phyloP scores from a whole-genome alignment of 768 basidiomycete genomes.

The Psilocybe sp. region DNA sequence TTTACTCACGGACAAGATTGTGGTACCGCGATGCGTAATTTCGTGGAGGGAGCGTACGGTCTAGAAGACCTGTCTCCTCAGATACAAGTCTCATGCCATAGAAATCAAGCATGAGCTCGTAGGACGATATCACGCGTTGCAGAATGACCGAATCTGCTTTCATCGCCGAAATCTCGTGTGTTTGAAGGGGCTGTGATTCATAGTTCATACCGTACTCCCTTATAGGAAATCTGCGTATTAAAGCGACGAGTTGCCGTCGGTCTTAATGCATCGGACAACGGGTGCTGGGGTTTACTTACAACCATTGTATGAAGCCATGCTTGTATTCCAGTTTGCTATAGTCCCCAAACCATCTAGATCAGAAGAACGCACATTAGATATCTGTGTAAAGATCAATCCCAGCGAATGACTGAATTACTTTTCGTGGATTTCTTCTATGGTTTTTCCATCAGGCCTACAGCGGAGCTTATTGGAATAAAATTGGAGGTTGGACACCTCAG shows the following conservation, averaged over 20 bases:
- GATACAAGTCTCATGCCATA: slow-evolving; percentile 71
- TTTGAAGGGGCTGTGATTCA: slow-evolving; percentile 62
- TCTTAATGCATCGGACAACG: not conserved
- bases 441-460: slow-evolving; percentile 59
- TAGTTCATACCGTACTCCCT: slow-evolving; percentile 73
- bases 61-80: slow-evolving; percentile 55
- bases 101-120: slow-evolving; percentile 76
- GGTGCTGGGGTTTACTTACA: slow-evolving; percentile 41
- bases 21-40: slow-evolving; percentile 54
- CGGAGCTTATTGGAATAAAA: slow-evolving; percentile 60
- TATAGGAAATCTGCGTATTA: slow-evolving; percentile 58
- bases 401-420: slow-evolving; percentile 31
- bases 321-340: slow-evolving; percentile 61
- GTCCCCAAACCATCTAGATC: slow-evolving; percentile 60
- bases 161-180: slow-evolving; percentile 61
- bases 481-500: slow-evolving; percentile 44
- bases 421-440: slow-evolving; percentile 62
- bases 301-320: slow-evolving; percentile 78
- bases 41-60: slow-evolving; percentile 44
- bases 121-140: slow-evolving; percentile 54
- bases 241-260: not conserved
- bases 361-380: slow-evolving; percentile 27
- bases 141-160: slow-evolving; percentile 45
- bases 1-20: slow-evolving; percentile 63
- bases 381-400: not conserved